Evolutionary conservation across 441 rosid species (phyloP).

Genomic region (Eruca vesicaria): DNA sequence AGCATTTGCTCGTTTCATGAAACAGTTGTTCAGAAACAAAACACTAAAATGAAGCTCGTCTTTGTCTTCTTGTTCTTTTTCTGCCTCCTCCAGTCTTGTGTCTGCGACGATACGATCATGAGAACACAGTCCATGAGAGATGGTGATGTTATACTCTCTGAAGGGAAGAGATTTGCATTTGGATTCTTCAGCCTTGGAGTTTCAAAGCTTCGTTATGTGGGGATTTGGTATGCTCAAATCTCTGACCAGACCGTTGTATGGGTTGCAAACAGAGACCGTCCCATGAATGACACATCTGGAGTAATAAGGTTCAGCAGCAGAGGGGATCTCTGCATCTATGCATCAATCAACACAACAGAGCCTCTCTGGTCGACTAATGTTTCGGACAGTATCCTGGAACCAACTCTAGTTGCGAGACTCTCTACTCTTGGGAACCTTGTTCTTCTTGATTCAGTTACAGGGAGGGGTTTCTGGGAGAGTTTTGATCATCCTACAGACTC

Average conservation of each 20-base stretch:
- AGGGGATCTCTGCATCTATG: conserved; percentile 46
- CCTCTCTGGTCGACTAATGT: conserved; percentile 61
- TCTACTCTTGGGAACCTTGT: conserved; percentile 61
- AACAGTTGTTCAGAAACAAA: background rate
- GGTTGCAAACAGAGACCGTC: conserved; percentile 72
- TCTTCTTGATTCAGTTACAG: conserved; percentile 33
- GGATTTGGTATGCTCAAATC: conserved; percentile 57
- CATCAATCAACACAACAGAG: conserved; percentile 30
- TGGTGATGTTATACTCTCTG: conserved; percentile 51
- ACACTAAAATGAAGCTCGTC: conserved; percentile 30
- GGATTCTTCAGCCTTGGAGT: conserved; percentile 57
- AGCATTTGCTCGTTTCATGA: background rate
- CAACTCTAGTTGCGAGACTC: conserved; percentile 43
- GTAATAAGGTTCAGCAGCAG: conserved; percentile 36
- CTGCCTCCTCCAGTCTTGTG: conserved; percentile 18
- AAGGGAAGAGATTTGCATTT: conserved; percentile 40
- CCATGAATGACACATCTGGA: conserved; percentile 45
- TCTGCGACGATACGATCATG: conserved; percentile 38
- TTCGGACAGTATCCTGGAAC: conserved; percentile 1
- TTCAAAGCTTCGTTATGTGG: conserved; percentile 47
- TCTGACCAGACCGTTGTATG: conserved; percentile 44
- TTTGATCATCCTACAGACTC: conserved; percentile 58
- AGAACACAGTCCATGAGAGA: conserved; percentile 39
- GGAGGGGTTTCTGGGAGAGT: conserved; percentile 52
- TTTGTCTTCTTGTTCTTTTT: conserved; percentile 13